A percentile compares a stretch with the other conserved stretches of the same genome.
Conservation (phyloP, 23 red algal species). For the Gracilariopsis chorda region DNA sequence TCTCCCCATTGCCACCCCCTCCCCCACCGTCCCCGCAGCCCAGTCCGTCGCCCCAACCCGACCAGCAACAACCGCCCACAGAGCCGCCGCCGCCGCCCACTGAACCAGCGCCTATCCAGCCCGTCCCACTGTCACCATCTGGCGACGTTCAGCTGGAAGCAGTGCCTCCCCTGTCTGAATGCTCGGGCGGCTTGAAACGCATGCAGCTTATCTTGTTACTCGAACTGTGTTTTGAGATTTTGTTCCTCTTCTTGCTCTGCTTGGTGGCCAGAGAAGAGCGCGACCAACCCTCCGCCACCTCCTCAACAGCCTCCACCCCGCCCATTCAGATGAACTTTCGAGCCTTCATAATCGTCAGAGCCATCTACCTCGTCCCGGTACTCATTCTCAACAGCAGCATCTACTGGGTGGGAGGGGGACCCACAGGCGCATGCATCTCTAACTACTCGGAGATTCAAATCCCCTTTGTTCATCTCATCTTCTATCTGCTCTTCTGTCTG, state of each 20-base stretch:
- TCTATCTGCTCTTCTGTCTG: constrained; percentile 19
- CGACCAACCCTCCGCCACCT: not conserved
- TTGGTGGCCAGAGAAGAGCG: not conserved
- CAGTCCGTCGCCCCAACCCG: not conserved
- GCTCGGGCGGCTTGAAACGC: not conserved
- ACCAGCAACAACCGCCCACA: no score
- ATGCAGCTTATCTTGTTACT: constrained; percentile 53
- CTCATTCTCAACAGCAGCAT: constrained; percentile 30
- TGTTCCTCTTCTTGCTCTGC: constrained; percentile 34
- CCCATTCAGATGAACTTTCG: constrained; percentile 7
- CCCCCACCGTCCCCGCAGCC: not conserved
- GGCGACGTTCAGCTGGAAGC: not conserved
- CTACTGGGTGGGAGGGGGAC: constrained; percentile 31
- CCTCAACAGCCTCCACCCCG: not conserved
- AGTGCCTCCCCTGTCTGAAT: constrained; percentile 1
- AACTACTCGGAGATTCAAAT: constrained; percentile 12
- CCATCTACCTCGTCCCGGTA: constrained; percentile 42
- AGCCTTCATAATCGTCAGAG: constrained; percentile 7
- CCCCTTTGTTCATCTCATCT: not conserved
- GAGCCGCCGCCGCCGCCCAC: not conserved
- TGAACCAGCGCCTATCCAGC: not conserved
- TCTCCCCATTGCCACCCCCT: not conserved
- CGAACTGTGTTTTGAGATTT: constrained; percentile 40
- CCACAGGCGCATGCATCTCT: constrained; percentile 28
- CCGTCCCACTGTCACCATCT: not conserved